Base-by-base conservation (phyloP, 192 early-diverging fungal genomes). In the Umbelopsis vinacea region DNA sequence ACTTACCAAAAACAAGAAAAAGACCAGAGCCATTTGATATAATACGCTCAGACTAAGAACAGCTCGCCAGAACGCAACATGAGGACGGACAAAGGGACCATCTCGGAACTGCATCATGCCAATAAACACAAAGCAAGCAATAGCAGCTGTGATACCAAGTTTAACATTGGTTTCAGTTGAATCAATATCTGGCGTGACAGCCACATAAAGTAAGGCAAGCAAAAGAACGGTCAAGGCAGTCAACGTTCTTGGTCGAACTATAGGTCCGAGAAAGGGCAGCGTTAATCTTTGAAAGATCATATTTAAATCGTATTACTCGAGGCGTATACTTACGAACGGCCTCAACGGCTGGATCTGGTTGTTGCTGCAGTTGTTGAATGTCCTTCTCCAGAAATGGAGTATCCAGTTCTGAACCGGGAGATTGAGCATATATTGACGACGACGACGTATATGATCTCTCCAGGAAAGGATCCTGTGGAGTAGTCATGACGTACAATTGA, bases 81-180 rank as follows among this genome's bases (percentile, higher is more conserved):
- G 96, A 7, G 97, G 97, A 50, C 96, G 83, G 47, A 98, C 86
- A 71, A 98, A 95, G 10, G 96, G 95, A 21, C 97, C 96, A 78
- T 98, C 96, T 12, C 92, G 85, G 78, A 98, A 97, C 77, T 95
- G 88, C 7, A 97, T 81, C 77, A 96, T 88, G 1, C 94, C 95
- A 71, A 95, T 91, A 21, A 96, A 81, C 4, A 94, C 82, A 76
- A 98, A 92, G 11, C 75, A 79, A 3, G 78, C 72, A 40, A 87
- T 72, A 19, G 82, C 74, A 15, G 87, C 87, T 11, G 79, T 24
- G 0, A 84, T 50, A 23, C 89, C 89, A 70, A 88, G 47, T 70
- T 85, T 87, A 17, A 86, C 79, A 46, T 87, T 88, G 5, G 79
- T 83, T 15, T 67, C 70, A 0, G 86, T 86, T 52, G 85, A 79